phyloP scores from a whole-genome alignment of 2,329 filamentous ascomycete species.

The Xylaria sp. region DNA sequence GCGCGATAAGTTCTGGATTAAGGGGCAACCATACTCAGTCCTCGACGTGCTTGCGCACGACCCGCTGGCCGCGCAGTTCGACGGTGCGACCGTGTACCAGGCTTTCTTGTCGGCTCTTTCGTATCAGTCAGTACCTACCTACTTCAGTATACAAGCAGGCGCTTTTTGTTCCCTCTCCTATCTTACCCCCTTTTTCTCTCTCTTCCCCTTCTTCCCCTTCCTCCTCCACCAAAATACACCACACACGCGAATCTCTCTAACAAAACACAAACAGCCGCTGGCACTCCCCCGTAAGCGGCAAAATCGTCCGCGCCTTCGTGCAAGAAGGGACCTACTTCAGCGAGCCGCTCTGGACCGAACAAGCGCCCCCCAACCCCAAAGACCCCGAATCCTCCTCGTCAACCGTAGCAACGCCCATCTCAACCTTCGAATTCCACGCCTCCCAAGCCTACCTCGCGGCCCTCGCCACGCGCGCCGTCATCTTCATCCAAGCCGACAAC shows the following conservation, averaged over 20 bases:
- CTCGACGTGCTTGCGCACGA: constrained; percentile 65
- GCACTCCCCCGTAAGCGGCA: constrained; percentile 69
- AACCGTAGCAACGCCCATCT: constrained; percentile 39
- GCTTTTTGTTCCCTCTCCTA: background rate
- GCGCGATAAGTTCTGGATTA: constrained; percentile 69
- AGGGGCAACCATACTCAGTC: constrained; percentile 67
- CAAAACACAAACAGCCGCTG: constrained; percentile 54
- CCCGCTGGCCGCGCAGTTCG: constrained; percentile 58
- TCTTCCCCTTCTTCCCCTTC: background rate
- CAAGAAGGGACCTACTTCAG: constrained; percentile 69
- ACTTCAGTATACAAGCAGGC: background rate
- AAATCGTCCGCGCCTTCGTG: constrained; percentile 61
- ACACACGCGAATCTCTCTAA: background rate
- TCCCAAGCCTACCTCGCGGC: constrained; percentile 75
- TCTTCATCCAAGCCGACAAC: constrained; percentile 78
- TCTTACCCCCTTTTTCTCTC: background rate
- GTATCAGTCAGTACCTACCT: constrained; percentile 58
- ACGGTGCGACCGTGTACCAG: constrained; percentile 67
- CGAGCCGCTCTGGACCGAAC: constrained; percentile 53
- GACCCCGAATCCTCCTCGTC: constrained; percentile 16
- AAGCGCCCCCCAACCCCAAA: no score
- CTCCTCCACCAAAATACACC: background rate
- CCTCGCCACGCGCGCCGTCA: constrained; percentile 75
- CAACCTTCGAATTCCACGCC: constrained; percentile 51
- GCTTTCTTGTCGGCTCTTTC: constrained; percentile 68